Base-by-base conservation (phyloP, 2,329 filamentous ascomycete genomes). In the Hypoxylon rubiginosum region DNA sequence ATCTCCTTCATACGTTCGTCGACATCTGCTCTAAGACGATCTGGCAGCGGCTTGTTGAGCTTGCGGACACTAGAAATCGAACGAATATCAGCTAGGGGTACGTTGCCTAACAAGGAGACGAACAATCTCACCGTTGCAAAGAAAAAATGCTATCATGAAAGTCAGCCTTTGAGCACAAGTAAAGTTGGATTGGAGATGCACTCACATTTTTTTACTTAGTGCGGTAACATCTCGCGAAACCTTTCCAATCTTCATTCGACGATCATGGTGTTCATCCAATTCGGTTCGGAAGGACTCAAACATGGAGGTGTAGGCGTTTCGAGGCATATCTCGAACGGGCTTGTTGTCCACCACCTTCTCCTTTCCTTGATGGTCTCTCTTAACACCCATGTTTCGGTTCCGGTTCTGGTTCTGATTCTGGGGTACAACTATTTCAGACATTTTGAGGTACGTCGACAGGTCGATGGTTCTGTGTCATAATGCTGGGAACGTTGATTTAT, bases 141-240 rank as follows among this genome's bases (percentile, higher is more conserved):
- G 92, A 88, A 79, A 96, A 96, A 72, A 96, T 96, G 64, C 92
- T 94, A 66, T 56, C 10, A 9, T 2, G 36, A n/a, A 10, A 21
- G 32, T 70, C 51, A 64, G 52, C 30, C 43, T 63, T 39, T 8
- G 41, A 7, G 8, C 3, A 55, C 48, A 49, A 21, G 28, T 11
- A 19, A 21, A 53, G 61, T 70, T 21, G 71, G 15, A 54, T 19
- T 13, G 19, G 24, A 15, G n/a, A 1, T 34, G 17, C 11, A 71
- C 85, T 81, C 80, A 97, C 94, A 98, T 97, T 82, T 98, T 99
- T 85, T 99, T 99, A 80, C 93, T 97, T 58, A 94, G 84, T 0
- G 93, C 94, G 6, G 96, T 99, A 63, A 99, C 92, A 78, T 99
- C 96, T 67, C 95, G 86, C 8, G 93, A 97, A 1, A 90, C 91